phyloP scores from a whole-genome alignment of 306 rosid species.

The Aeschynomene evenia region DNA sequence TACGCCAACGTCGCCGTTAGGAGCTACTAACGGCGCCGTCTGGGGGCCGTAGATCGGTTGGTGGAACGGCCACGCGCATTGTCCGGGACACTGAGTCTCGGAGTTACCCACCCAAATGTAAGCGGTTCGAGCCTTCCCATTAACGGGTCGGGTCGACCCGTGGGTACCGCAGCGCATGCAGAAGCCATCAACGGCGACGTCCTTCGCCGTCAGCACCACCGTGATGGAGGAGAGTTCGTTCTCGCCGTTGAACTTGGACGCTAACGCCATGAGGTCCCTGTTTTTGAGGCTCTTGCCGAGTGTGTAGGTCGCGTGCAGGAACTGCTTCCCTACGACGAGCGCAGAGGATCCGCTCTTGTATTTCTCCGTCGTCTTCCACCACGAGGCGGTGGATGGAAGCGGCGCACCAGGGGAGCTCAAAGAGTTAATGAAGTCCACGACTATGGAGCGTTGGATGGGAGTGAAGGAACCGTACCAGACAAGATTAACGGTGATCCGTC shows the following conservation, averaged over 20 bases:
- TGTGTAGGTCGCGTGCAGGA: slow-evolving; percentile 54
- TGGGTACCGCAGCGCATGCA: slow-evolving; percentile 83
- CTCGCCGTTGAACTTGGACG: slow-evolving; percentile 28
- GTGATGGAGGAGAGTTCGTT: slow-evolving; percentile 43
- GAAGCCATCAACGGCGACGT: slow-evolving; percentile 75
- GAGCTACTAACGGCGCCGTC: slow-evolving; percentile 74
- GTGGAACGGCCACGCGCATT: slow-evolving; percentile 97
- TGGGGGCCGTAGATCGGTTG: slow-evolving; percentile 94
- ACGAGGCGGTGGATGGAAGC: slow-evolving; percentile 55
- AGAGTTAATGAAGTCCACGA: slow-evolving; percentile 75
- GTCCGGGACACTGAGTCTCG: slow-evolving; percentile 80
- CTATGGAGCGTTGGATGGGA: slow-evolving; percentile 70
- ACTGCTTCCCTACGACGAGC: slow-evolving; percentile 62
- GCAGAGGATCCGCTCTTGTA: slow-evolving; percentile 67
- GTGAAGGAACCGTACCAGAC: slow-evolving; percentile 85
- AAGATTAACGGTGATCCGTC: slow-evolving; percentile 70
- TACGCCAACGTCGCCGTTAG: slow-evolving; percentile 89
- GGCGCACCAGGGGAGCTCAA: slow-evolving; percentile 26
- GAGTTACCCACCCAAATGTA: slow-evolving; percentile 91
- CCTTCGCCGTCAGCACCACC: slow-evolving; percentile 68
- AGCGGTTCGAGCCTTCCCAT: slow-evolving; percentile 41
- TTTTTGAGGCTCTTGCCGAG: slow-evolving; percentile 58
- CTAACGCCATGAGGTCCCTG: slow-evolving; percentile 50
- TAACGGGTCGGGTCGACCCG: slow-evolving; percentile 33
- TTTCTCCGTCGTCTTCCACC: slow-evolving; percentile 87